A percentile compares a stretch with the other conserved stretches of the same genome.
Evolutionary conservation across 2,329 filamentous ascomycete species (phyloP).

Genomic region (Ophiostoma sp.): DNA sequence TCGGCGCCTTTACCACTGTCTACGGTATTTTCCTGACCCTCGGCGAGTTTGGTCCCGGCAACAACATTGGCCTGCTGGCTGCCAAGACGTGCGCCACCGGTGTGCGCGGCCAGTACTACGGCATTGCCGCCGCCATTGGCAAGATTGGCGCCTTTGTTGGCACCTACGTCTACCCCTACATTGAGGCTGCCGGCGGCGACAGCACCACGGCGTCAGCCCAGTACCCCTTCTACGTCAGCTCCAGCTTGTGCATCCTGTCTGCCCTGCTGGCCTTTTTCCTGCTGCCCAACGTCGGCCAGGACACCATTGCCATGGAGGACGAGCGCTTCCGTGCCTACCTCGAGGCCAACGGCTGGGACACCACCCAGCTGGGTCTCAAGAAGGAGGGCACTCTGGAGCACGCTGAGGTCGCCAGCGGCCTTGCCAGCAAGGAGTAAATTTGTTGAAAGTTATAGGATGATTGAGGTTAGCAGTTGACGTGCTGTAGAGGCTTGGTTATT

Average conservation of each 20-base stretch:
- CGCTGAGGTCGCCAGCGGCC: not conserved
- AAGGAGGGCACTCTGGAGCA: conserved; percentile 31
- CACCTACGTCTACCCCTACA: conserved; percentile 73
- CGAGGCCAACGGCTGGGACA: conserved; percentile 70
- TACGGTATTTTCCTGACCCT: conserved; percentile 74
- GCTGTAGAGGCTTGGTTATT: not conserved
- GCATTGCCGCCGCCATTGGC: conserved; percentile 65
- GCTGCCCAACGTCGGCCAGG: conserved; percentile 73
- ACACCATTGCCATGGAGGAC: conserved; percentile 79
- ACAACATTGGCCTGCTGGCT: conserved; percentile 84
- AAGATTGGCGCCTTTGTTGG: conserved; percentile 83
- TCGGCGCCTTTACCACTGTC: conserved; percentile 71
- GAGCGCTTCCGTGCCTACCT: conserved; percentile 68
- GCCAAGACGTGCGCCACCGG: conserved; percentile 84
- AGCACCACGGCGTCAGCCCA: conserved; percentile 59
- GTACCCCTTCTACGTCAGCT: conserved; percentile 86
- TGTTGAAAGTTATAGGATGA: not conserved
- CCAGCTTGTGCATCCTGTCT: conserved; percentile 68
- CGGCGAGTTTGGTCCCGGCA: conserved; percentile 78
- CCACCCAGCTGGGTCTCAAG: conserved; percentile 46
- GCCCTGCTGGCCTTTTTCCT: conserved; percentile 60
- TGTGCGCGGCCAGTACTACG: conserved; percentile 73
- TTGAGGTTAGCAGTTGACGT: not conserved
- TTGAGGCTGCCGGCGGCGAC: conserved; percentile 55
- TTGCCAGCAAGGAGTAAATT: conserved; percentile 1